Percentiles rank a stretch among this genome's conserved stretches.
Conservation (phyloP, 1,284 basidiomycete species). For the Apiotrichum laibachii region DNA sequence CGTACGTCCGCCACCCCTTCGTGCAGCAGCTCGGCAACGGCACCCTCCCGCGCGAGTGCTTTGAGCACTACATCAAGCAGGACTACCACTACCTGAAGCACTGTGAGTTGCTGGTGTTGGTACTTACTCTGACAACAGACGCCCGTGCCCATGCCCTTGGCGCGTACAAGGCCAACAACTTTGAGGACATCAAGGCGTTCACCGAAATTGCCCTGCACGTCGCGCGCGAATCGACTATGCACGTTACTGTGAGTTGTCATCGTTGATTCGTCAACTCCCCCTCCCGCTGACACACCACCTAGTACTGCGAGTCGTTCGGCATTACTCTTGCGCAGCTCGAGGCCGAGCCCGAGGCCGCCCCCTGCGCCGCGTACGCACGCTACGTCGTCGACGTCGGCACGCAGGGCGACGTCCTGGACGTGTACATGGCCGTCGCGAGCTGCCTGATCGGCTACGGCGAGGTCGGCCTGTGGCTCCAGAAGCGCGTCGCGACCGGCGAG, state of each 20-base stretch:
- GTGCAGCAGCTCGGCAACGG: slow-evolving; percentile 71
- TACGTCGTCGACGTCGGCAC: slow-evolving; percentile 76
- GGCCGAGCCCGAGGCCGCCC: slow-evolving; percentile 62
- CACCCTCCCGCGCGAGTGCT: slow-evolving; percentile 63
- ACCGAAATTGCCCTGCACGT: slow-evolving; percentile 66
- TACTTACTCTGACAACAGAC: slow-evolving; percentile 30
- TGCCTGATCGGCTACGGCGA: slow-evolving; percentile 94
- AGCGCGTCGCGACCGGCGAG: slow-evolving; percentile 57
- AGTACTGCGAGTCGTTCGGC: slow-evolving; percentile 69
- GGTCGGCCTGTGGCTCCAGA: slow-evolving; percentile 76
- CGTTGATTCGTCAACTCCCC: not conserved
- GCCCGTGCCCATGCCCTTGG: slow-evolving; percentile 61
- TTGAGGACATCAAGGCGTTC: slow-evolving; percentile 64
- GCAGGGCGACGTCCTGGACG: slow-evolving; percentile 67
- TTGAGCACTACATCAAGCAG: slow-evolving; percentile 78
- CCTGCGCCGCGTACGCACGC: slow-evolving; percentile 80
- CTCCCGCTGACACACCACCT: slow-evolving; percentile 6
- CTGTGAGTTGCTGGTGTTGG: slow-evolving; percentile 44
- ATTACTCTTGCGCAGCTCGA: slow-evolving; percentile 63
- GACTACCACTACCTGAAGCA: slow-evolving; percentile 56
- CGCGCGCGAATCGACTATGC: slow-evolving; percentile 68
- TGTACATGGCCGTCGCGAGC: slow-evolving; percentile 76
- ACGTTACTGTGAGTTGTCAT: slow-evolving; percentile 54
- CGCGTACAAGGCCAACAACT: slow-evolving; percentile 70
- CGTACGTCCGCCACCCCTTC: slow-evolving; percentile 67